Conservation (phyloP, 352 stramenopile species). For the Pythium vanterpoolii region DNA sequence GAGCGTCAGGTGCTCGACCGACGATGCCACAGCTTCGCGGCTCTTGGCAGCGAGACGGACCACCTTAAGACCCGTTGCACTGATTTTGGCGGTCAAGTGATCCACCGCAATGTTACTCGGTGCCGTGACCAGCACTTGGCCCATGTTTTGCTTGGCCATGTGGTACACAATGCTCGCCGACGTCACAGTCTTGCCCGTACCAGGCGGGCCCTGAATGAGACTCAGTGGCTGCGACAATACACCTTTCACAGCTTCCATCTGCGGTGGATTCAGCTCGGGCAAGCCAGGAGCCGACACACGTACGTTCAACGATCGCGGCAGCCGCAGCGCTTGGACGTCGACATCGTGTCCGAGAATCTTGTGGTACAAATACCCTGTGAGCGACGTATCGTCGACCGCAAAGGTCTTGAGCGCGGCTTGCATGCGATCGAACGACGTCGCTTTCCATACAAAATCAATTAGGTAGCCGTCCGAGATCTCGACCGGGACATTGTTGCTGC, state of each 20-base stretch:
- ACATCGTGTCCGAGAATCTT: conserved; percentile 98
- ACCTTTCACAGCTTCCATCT: conserved; percentile 94
- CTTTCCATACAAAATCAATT: conserved; percentile 99
- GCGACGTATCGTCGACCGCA: conserved; percentile 96
- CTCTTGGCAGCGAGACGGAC: conserved; percentile 98
- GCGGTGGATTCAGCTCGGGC: conserved; percentile 96
- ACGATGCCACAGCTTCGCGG: conserved; percentile 92
- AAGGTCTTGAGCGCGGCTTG: conserved; percentile 98
- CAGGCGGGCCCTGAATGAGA: conserved; percentile 98
- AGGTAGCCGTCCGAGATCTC: conserved; percentile 96
- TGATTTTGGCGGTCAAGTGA: conserved; percentile 90
- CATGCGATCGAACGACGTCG: conserved; percentile 99
- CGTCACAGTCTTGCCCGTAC: conserved; percentile 97
- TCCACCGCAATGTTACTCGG: conserved; percentile 99
- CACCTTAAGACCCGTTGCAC: conserved; percentile 96
- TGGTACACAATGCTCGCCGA: conserved; percentile 99
- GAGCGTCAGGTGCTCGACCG: conserved; percentile 97
- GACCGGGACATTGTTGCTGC: conserved; percentile 73
- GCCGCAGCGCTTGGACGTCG: conserved; percentile 90
- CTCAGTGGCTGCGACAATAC: conserved; percentile 97
- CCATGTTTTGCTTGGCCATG: conserved; percentile 98
- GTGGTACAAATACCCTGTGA: conserved; percentile 99
- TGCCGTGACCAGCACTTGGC: conserved; percentile 98
- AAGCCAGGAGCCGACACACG: conserved; percentile 92
- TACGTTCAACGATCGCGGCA: conserved; percentile 58